These are phyloP conservation scores for Paxillus rubicundulus DNA, from an alignment of 768 basidiomycete genomes.

Conservation along the genomic window DNA sequence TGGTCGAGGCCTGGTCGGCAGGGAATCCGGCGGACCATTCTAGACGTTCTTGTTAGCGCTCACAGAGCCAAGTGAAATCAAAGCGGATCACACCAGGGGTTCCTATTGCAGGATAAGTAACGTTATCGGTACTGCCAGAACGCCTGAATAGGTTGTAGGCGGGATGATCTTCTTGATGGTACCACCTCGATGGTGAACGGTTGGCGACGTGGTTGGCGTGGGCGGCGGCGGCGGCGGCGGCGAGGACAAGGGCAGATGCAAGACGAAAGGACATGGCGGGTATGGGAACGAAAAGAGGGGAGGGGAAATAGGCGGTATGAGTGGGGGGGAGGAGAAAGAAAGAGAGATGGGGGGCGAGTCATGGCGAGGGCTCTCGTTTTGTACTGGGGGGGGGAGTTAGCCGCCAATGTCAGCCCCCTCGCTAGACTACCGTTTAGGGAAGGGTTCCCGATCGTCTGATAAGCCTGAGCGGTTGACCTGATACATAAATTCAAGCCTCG, in stretches of 20 bases:
- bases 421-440: constrained; percentile 8
- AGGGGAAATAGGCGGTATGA: constrained; percentile 25
- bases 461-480: no score
- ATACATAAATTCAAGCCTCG: no score
- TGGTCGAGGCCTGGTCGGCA: constrained; percentile 43
- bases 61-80: background rate
- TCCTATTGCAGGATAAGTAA: constrained; percentile 53
- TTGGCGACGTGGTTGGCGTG: background rate
- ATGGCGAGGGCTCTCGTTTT: constrained; percentile 18
- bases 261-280: constrained; percentile 25
- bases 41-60: constrained; percentile 17
- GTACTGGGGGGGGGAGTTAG: constrained; percentile 26
- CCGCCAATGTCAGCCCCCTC: constrained; percentile 19
- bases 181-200: constrained; percentile 47
- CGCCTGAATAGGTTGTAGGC: constrained; percentile 64
- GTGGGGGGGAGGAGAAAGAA: constrained; percentile 2
- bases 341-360: constrained; percentile 7
- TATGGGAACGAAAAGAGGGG: constrained; percentile 38
- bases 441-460: constrained; percentile 5
- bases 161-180: constrained; percentile 58
- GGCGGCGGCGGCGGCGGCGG: constrained; percentile 13
- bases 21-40: constrained; percentile 71
- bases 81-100: constrained; percentile 45
- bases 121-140: constrained; percentile 41
- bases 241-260: constrained; percentile 25